Base-by-base conservation (phyloP, 805 yeast genomes). In the Teunomyces atbi region DNA sequence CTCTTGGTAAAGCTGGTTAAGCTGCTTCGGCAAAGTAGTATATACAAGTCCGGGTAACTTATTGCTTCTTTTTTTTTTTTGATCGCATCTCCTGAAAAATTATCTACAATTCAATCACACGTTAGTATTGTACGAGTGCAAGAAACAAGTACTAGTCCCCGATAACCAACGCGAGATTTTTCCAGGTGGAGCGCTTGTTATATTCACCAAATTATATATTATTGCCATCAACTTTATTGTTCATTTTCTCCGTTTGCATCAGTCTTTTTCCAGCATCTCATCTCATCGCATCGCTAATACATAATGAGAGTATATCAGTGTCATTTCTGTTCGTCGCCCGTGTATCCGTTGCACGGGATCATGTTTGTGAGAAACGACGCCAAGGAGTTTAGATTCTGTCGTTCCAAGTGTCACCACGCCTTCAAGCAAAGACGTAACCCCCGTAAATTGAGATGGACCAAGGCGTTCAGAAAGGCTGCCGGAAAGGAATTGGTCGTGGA, bases 391-490 rank as follows among this genome's bases (percentile, higher is more conserved):
- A 79, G 96, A 60, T 94, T 94, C 75, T 94, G 99, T 57, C 89
- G 97, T 66, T 90, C 98, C 51, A 94, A 94, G 68, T 94, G 99
- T 75, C 99, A 94, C 74, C 89, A 91, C 67, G 86, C 90, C 46
- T 94, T 94, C 83, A 94, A 94, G 68, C 95, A 90, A 76, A 90
- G 96, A 78, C 85, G 99, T 72, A 94, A 94, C 76, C 99, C 99
- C 59, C 85, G 99, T 75, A 94, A 94, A 71, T 83, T 91, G 71
- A 87, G 81, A 73, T 94, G 99, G 99, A 94, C 99, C 46, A 94
- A 94, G 70, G 98, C 99, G 1, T 94, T 94, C 80, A 83, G 99
- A 74, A 94, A 94, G 69, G 96, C 98, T 51, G 98, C 98, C 38
- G 99, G 99, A 61, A 94, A 94, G 69, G 99, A 94, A 67, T 81